Base-by-base conservation (phyloP, 345 rosid genomes). In the Moringa oleifera region DNA sequence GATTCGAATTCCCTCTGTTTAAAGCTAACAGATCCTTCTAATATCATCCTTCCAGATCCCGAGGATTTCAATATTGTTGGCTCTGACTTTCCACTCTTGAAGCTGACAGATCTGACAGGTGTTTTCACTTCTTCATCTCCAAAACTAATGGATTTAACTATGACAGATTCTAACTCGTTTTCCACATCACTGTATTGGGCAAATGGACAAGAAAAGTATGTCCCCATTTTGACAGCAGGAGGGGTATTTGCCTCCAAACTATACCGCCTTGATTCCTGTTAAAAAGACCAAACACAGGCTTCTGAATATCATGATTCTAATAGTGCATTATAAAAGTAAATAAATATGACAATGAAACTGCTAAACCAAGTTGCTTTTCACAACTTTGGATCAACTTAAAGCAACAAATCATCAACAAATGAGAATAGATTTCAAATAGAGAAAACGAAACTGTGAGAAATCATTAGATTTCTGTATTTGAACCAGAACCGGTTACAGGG, bases 21-120 rank as follows among this genome's bases (percentile, higher is more conserved):
- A 51, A 88, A 84, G 74, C 96, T 89, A 68, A 94, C 80, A 23
- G 88, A 85, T 73, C 88, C 77, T 76, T 90, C 97, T n/a, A 76
- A 49, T 41, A 80, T 57, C 87, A 84, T 94, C 81, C 74, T 75
- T 52, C 96, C 91, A n/a, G 91, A 85, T 72, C 83, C 91, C 23
- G 68, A 8, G 16, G 92, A 90, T 67, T 83, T 85, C 58, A 79
- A 20, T 51, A 91, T 87, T 17, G 63, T 77, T 5, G 92, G 87
- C 71, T 89, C 93, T 0, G 73, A 59, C 68, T 85, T 77, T 9
- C 52, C 58, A 24, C 67, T 68, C 0, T 77, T 77, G 78, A 94
- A 88, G 67, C 85, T 89, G 56, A 91, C 74, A 31, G 95, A 86
- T 66, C 89, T 77, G 45, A 76, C 69, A 0, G 86, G 87, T 13